These are phyloP conservation scores for Saccharomyces hybrid DNA, from an alignment of 1,139 yeast genomes.

Conservation along the genomic window DNA sequence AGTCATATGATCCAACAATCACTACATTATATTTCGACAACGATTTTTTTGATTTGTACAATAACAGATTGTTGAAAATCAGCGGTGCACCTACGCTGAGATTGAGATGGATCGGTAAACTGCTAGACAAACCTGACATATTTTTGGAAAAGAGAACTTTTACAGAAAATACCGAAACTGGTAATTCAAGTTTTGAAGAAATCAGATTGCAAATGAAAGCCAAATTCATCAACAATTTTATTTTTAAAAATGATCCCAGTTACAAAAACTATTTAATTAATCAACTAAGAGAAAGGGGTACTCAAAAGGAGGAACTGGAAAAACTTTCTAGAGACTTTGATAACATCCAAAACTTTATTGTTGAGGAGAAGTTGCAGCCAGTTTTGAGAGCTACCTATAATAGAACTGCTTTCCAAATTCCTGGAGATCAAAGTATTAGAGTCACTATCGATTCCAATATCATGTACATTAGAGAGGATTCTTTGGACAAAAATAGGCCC, in stretches of 20 bases:
- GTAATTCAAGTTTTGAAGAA: constrained; percentile 39
- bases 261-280: constrained; percentile 42
- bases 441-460: constrained; percentile 86
- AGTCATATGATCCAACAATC: constrained; percentile 66
- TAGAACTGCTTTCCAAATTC: constrained; percentile 94
- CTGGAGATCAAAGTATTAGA: constrained; percentile 90
- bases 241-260: constrained; percentile 39
- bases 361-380: constrained; percentile 70
- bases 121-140: constrained; percentile 68
- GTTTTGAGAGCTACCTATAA: constrained; percentile 79
- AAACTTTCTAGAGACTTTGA: constrained; percentile 48
- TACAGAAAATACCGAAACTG: constrained; percentile 51
- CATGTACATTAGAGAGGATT: constrained; percentile 80
- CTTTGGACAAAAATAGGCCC: constrained; percentile 77
- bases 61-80: constrained; percentile 65
- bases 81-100: constrained; percentile 73
- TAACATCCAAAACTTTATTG: constrained; percentile 56
- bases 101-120: constrained; percentile 84
- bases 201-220: constrained; percentile 62
- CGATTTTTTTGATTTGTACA: constrained; percentile 72
- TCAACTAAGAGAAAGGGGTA: constrained; percentile 52
- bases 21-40: constrained; percentile 87
- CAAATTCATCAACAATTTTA: constrained; percentile 63
- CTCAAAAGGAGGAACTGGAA: constrained; percentile 43
- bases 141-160: constrained; percentile 69